These are phyloP conservation scores for Mixia osmundae DNA, from an alignment of 1,284 basidiomycete species.

Conservation along the genomic window DNA sequence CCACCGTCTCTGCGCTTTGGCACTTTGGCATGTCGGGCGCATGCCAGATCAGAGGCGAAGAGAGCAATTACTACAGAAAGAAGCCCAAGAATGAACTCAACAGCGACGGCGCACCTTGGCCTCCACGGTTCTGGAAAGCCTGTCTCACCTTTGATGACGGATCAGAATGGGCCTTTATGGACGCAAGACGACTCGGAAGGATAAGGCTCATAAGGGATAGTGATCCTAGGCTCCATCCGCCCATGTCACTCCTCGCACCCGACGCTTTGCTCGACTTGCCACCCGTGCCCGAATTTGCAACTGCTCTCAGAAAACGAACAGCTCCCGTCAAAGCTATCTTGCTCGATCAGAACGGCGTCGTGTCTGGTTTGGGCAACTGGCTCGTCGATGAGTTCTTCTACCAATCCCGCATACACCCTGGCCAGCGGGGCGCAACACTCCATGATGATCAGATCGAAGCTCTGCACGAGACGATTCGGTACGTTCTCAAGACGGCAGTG, in stretches of 20 bases:
- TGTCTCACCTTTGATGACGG: conserved; percentile 8
- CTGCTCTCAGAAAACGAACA: conserved; percentile 32
- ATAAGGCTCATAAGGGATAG: conserved; percentile 22
- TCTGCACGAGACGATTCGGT: conserved; percentile 34
- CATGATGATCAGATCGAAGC: conserved; percentile 29
- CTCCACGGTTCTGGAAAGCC: conserved; percentile 52
- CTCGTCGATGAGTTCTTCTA: conserved; percentile 51
- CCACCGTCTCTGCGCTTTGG: conserved; percentile 2
- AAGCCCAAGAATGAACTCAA: conserved; percentile 29
- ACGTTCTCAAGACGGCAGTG: conserved; percentile 41
- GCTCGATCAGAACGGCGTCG: conserved; percentile 35
- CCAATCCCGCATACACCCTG: conserved; percentile 50
- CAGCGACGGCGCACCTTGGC: conserved; percentile 31
- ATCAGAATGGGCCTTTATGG: conserved; percentile 35
- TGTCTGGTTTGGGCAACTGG: conserved; percentile 53
- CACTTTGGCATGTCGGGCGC: conserved; percentile 17
- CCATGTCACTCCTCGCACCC: conserved; percentile 34
- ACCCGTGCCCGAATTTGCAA: conserved; percentile 32
- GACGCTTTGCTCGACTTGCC: conserved; percentile 40
- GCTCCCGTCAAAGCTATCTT: conserved; percentile 56
- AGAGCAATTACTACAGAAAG: conserved; percentile 39
- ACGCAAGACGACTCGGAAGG: conserved; percentile 46
- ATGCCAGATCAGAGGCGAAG: conserved; percentile 33
- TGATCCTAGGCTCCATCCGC: conserved; percentile 31
- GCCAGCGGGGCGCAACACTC: conserved; percentile 39